Base-by-base conservation (phyloP, 2,329 filamentous ascomycete species). In the Xylaria sp. region DNA sequence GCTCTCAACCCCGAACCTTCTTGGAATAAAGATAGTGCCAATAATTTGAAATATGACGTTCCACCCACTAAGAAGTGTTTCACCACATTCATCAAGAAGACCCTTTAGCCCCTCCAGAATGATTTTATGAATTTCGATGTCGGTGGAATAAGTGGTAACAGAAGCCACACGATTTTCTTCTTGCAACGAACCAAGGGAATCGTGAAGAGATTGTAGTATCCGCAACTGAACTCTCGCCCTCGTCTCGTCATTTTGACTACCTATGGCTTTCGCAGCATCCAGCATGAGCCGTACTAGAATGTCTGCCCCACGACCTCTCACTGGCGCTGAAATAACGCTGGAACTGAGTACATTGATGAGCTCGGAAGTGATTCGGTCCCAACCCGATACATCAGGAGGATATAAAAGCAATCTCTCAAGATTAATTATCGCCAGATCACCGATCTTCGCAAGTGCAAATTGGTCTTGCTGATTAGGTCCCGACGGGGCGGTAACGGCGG, bases 21-120 rank as follows among this genome's bases (percentile, higher is more conserved):
- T 77, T 66, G 73, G 76, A 40, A 89, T 74, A 69, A 97, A 97
- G 2, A 94, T 90, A 70, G 88, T 93, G 65, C 88, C 87, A 65
- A 98, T 90, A 63, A 97, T 89, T 44, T 91, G 87, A 67, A 99
- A 95, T 0, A 92, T 88, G 49, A 92, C 85, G 48, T 90, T 86
- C 95, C 95, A 99, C 3, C 93, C 93, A 66, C 87, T 88, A 13
- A 90, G 81, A 5, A 98, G 83, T 0, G 87, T 88, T 72, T 99
- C 93, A 8, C 94, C 95, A 68, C 90, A 94, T 64, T 93, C 90
- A 71, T 98, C 94, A 1, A 99, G 82, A 19, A 97, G 86, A 57
- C 83, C 88, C 73, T 92, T 93, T 6, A 97, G 79, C 0, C 90
- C 89, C 66, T 96, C 92, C 1, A 97, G 83, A 23, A 91, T 83